Conservation (phyloP, 2,329 filamentous ascomycete genomes). For the Fusarium piperis region DNA sequence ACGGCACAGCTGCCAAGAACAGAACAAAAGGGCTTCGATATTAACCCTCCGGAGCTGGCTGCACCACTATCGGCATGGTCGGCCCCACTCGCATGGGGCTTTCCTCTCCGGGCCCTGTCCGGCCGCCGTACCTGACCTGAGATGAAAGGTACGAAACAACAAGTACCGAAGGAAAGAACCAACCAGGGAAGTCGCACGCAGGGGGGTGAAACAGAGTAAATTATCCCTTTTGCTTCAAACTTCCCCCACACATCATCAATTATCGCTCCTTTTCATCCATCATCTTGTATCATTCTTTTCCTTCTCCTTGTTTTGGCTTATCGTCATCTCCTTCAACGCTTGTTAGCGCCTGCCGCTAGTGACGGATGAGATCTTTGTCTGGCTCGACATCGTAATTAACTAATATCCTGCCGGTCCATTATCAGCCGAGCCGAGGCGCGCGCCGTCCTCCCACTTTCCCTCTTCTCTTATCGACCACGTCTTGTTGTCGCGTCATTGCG, state of each 20-base stretch:
- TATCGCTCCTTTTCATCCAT: not conserved
- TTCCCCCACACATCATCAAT: not conserved
- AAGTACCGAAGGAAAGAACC: constrained; percentile 22
- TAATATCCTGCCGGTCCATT: constrained; percentile 22
- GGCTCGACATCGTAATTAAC: constrained; percentile 29
- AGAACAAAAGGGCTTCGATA: not conserved
- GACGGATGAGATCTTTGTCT: constrained; percentile 4
- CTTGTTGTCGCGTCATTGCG: not conserved
- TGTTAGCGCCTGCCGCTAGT: constrained; percentile 22
- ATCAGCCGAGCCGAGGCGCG: constrained; percentile 18
- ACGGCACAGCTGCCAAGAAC: not conserved
- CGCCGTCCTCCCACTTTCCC: constrained; percentile 5
- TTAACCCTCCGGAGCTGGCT: not conserved
- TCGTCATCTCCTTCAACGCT: not conserved
- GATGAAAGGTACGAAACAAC: constrained; percentile 8
- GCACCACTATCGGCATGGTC: constrained; percentile 7
- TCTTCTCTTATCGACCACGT: not conserved
- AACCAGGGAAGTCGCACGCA: not conserved
- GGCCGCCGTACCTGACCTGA: not conserved
- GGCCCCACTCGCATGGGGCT: constrained; percentile 10
- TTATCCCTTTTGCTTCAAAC: not conserved
- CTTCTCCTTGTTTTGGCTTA: not conserved
- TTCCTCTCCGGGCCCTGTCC: too few species aligned
- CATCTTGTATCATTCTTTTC: not conserved
- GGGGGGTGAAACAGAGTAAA: constrained; percentile 7